phyloP scores from a whole-genome alignment of 2,329 filamentous ascomycete genomes.

The Colletotrichum sp. region DNA sequence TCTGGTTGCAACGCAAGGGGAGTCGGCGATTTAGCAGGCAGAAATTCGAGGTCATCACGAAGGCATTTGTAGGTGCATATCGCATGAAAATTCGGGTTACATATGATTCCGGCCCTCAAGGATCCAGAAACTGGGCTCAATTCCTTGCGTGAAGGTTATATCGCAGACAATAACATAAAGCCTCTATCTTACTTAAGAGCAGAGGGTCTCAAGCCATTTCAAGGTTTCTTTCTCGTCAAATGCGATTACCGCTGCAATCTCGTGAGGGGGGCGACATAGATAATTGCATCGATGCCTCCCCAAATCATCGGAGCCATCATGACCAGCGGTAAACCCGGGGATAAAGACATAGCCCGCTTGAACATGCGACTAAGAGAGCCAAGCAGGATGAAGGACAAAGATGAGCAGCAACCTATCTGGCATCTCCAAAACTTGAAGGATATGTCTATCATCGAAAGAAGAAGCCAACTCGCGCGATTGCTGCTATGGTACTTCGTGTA shows the following conservation, averaged over 20 bases:
- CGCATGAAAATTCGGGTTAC: neutral
- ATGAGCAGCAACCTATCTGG: neutral
- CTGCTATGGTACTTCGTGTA: neutral
- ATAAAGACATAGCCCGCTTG: neutral
- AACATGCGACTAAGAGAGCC: neutral
- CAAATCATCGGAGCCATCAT: neutral
- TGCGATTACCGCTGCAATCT: too few relatives aligned
- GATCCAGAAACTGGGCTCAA: neutral
- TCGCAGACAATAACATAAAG: neutral
- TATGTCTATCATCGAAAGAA: fast-evolving
- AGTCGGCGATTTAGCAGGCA: neutral
- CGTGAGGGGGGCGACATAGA: too few relatives aligned
- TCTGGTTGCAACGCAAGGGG: neutral
- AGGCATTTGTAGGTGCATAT: neutral
- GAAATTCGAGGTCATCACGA: neutral
- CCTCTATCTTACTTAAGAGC: too few relatives aligned
- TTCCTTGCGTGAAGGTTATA: neutral
- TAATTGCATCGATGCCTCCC: neutral
- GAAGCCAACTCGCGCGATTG: too few relatives aligned
- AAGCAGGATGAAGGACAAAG: fast-evolving
- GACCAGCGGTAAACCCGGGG: too few relatives aligned
- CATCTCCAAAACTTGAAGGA: fast-evolving
- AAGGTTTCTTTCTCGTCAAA: neutral
- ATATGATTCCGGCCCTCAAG: neutral
- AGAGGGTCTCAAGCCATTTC: neutral